Evolutionary conservation across 2,329 filamentous ascomycete species (phyloP).

Genomic region (Massarina eburnea): DNA sequence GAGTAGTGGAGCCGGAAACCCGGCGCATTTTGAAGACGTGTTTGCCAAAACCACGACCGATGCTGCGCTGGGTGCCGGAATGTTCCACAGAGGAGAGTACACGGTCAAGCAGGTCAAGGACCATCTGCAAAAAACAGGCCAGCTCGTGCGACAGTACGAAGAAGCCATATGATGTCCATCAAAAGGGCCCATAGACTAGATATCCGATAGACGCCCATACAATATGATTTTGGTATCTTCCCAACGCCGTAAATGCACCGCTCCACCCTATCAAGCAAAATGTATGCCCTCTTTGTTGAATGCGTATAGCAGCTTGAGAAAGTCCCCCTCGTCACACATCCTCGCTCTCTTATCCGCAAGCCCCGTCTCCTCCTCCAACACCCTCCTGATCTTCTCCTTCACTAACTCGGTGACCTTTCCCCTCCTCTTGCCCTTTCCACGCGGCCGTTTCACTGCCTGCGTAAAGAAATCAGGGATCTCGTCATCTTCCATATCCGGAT

Average conservation of each 20-base stretch:
- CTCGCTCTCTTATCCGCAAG: slow-evolving; percentile 79
- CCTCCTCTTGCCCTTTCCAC: slow-evolving; percentile 66
- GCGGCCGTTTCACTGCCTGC: slow-evolving; percentile 60
- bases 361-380: slow-evolving; percentile 77
- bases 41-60: slow-evolving; percentile 85
- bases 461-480: slow-evolving; percentile 85
- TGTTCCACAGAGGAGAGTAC: slow-evolving; percentile 96
- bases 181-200: background rate
- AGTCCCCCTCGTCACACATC: slow-evolving; percentile 91
- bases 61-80: slow-evolving; percentile 90
- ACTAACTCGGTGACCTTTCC: slow-evolving; percentile 80
- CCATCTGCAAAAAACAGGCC: slow-evolving; percentile 67
- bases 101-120: slow-evolving; percentile 94
- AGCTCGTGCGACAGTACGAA: slow-evolving; percentile 81
- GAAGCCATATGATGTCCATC: slow-evolving; percentile 17
- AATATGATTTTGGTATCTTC: slow-evolving; percentile 23
- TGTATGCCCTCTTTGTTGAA: slow-evolving; percentile 95
- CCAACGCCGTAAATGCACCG: slow-evolving; percentile 20
- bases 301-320: slow-evolving; percentile 75
- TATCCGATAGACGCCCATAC: slow-evolving; percentile 1
- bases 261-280: slow-evolving; percentile 52
- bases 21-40: slow-evolving; percentile 86
- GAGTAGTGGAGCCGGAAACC: slow-evolving; percentile 86
- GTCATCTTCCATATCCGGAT: slow-evolving; percentile 63
- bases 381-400: slow-evolving; percentile 81